Evolutionary conservation across 805 yeast species (phyloP), one percentile per base, ranked within the genome.

Genomic region (Candida boidinii): DNA sequence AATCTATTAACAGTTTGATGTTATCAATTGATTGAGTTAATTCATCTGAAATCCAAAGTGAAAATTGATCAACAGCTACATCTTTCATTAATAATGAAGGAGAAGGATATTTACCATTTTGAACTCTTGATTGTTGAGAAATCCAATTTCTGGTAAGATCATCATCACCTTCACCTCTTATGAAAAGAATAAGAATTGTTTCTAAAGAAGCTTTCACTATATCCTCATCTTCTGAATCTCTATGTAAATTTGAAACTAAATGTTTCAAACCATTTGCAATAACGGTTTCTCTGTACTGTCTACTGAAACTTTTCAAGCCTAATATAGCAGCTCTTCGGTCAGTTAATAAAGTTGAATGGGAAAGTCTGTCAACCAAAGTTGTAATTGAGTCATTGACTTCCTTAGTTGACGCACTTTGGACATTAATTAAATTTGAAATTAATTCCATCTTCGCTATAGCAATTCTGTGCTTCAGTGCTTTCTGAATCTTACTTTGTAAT

Each of bases 21-120:
- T 72, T 61, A 29, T 70, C 68, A 9, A 63, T 66, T 22, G 65
- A 59, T 57, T 83, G 88, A 2, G 88, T 81, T 45, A 92, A 63
- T 48, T 86, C 96, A 56, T 92, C 98, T 0, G 97, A 86, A 21
- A 92, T 83, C 95, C 96, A 88, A 35, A 88, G 59, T 1, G 96
- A 83, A 43, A 92, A 83, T 48, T 86, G 94, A 51, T 88, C 97
- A 10, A 76, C 72, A 4, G 63, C 57, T 3, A 67, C 53, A 38
- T 64, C 68, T 27, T 71, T 70, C 31, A 69, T 75, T 54, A 71
- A 58, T 18, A 76, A 60, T 14, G 77, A 58, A 3, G 92, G 92
- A 3, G 87, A 76, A 0, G 88, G 85, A 43, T 81, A 82, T 47
- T 79, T 79, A 10, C 90, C 90, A 56, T 79, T 79, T 48, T 77